Evolutionary conservation across 2,329 filamentous ascomycete species (phyloP).

Genomic region (Fusarium begoniae): DNA sequence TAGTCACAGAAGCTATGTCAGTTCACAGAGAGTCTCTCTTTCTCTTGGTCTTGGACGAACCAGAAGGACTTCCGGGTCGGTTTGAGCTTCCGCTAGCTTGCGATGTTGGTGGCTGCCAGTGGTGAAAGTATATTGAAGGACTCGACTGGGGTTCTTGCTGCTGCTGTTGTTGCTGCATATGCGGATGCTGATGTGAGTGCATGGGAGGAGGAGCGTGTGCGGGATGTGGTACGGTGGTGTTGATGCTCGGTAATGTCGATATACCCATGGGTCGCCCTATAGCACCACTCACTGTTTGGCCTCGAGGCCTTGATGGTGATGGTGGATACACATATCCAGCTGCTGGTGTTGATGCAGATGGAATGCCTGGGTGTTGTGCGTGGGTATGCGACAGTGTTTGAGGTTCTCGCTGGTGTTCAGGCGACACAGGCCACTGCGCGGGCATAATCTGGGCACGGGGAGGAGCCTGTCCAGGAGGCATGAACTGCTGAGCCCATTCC

Average conservation of each 20-base stretch:
- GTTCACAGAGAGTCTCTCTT: conserved; percentile 55
- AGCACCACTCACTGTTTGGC: conserved; percentile 58
- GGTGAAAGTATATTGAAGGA: conserved; percentile 87
- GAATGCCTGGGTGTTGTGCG: conserved; percentile 52
- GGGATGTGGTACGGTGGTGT: conserved; percentile 55
- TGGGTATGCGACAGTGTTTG: conserved; percentile 54
- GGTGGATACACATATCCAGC: conserved; percentile 57
- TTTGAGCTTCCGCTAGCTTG: conserved; percentile 68
- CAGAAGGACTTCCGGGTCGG: conserved; percentile 78
- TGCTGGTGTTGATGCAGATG: conserved; percentile 48
- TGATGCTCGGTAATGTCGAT: conserved; percentile 55
- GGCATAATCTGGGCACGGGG: conserved; percentile 60
- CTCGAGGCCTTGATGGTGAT: conserved; percentile 61
- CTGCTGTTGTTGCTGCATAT: conserved; percentile 61
- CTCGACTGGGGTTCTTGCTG: conserved; percentile 67
- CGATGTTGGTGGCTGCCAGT: conserved; percentile 85
- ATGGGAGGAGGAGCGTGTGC: conserved; percentile 43
- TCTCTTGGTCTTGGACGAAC: conserved; percentile 70
- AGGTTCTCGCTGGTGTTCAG: conserved; percentile 64
- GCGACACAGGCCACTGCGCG: conserved; percentile 60
- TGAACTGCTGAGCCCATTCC: conserved; percentile 75
- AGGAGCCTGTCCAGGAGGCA: conserved; percentile 60
- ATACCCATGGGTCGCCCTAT: conserved; percentile 50
- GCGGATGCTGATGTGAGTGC: conserved; percentile 58
- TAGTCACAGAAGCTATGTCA: conserved; percentile 54